Base-by-base conservation (phyloP, 1,284 basidiomycete genomes). In the Athelia psychrophila region DNA sequence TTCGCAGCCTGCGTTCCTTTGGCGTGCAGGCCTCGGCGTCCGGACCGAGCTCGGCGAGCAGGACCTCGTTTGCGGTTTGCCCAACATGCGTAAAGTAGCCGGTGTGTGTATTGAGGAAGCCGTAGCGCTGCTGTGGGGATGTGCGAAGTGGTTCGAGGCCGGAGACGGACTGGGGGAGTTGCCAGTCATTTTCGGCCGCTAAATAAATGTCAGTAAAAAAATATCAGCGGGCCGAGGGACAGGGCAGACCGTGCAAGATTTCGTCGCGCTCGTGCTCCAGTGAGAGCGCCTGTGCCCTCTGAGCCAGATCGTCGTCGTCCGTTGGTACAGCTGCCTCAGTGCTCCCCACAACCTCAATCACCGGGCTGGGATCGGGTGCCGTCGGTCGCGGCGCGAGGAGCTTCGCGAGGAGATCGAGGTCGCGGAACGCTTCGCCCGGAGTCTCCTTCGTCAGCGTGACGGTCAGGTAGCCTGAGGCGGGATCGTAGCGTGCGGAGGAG, bases 101-200 rank as follows among this genome's bases (percentile, higher is more conserved):
- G 0, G 80, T 79, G 63, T 92, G 77, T 61, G 80, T 71, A 62
- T 88, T 73, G 54, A 92, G 67, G 66, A 92, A 92, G 3, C 89
- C 90, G 59, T 92, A 92, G 10, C 68, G 75, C 49, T 72, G 78
- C 54, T 76, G 69, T 5, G 67, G 48, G 10, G 74, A 72, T 2
- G 73, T 70, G 44, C 72, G 70, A 27, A 81, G 57, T 3, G 63
- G 60, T 9, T 73, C 59, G 23, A 69, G 56, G 47, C 76, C 72
- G 18, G 83, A 76, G 13, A 83, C 60, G 23, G 75, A 64, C 65
- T 91, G 89, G 10, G 83, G 80, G 40, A 90, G 58, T 60, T 83
- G 84, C 90, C 90, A 92, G 61, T 88, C 86, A 57, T 88, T 86
- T 61, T 81, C 73, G 42, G 81, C 84, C 27, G 88, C 90, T 91